Percentiles rank a stretch among this genome's conserved stretches.
phyloP scores from a whole-genome alignment of 768 basidiomycete species.

The Mycena epipterygia region DNA sequence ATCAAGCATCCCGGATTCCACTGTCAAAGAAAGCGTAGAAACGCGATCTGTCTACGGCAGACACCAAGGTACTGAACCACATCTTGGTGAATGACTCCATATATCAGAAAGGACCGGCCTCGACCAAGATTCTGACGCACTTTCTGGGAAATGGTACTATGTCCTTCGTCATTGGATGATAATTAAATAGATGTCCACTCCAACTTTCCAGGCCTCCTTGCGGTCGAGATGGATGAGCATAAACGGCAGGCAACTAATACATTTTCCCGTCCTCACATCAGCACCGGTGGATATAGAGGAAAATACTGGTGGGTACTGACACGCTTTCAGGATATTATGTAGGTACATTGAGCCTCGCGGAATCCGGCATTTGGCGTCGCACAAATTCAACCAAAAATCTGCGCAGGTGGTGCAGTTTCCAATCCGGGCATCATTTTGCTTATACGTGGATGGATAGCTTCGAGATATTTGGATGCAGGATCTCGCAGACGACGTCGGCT shows the following conservation, averaged over 20 bases:
- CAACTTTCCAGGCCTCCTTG: background rate
- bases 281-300: background rate
- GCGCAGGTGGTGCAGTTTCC: too few species aligned
- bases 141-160: constrained; percentile 18
- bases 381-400: too few species aligned
- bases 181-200: too few species aligned
- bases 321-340: too few species aligned
- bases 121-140: background rate
- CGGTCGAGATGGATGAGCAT: background rate
- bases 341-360: too few species aligned
- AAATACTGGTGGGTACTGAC: background rate
- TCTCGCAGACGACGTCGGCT: background rate
- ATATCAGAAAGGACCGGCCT: constrained; percentile 8
- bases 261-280: too few species aligned
- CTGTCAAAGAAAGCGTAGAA: background rate
- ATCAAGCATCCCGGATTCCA: too few species aligned
- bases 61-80: constrained; percentile 16
- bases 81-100: constrained; percentile 1
- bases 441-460: background rate
- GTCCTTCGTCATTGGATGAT: too few species aligned
- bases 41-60: constrained; percentile 8
- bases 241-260: background rate
- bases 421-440: background rate
- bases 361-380: too few species aligned
- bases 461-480: background rate